Conservation (phyloP, 345 rosid genomes). For the Carallia pectinifolia region DNA sequence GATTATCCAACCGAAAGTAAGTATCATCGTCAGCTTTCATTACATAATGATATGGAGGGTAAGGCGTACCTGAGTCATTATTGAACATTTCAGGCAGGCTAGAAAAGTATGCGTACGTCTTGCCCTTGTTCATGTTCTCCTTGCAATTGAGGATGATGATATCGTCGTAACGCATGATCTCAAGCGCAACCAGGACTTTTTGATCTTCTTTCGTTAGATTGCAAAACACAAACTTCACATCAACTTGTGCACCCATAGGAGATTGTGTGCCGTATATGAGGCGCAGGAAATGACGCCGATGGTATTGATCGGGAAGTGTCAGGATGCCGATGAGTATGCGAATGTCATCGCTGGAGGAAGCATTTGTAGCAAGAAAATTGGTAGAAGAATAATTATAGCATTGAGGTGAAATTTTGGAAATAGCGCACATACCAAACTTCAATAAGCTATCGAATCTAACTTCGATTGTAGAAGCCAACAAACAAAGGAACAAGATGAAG, state of each 20-base stretch:
- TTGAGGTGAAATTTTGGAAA: conserved; percentile 4
- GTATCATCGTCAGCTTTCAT: conserved; percentile 81
- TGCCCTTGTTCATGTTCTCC: conserved; percentile 90
- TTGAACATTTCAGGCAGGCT: conserved; percentile 59
- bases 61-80: conserved; percentile 29
- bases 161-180: conserved; percentile 83
- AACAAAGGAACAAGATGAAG: conserved; percentile 62
- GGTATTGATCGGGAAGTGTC: conserved; percentile 83
- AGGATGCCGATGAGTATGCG: conserved; percentile 74
- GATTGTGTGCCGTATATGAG: conserved; percentile 66
- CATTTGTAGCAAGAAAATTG: neutral
- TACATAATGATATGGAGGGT: conserved; percentile 79
- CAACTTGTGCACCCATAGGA: conserved; percentile 41
- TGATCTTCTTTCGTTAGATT: conserved; percentile 88
- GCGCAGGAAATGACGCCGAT: conserved; percentile 66
- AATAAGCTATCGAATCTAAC: conserved; percentile 43
- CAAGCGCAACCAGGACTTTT: conserved; percentile 70
- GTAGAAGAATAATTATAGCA: conserved; percentile 22
- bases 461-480: conserved; percentile 57
- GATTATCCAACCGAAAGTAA: conserved; percentile 44
- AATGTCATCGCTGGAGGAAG: conserved; percentile 35
- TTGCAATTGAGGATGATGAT: conserved; percentile 71
- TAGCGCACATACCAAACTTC: too few species aligned
- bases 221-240: conserved; percentile 90
- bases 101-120: conserved; percentile 75